These are phyloP conservation scores for Pyrenopolyporus hunteri DNA, from an alignment of 495 filamentous ascomycete genomes.

Conservation along the genomic window DNA sequence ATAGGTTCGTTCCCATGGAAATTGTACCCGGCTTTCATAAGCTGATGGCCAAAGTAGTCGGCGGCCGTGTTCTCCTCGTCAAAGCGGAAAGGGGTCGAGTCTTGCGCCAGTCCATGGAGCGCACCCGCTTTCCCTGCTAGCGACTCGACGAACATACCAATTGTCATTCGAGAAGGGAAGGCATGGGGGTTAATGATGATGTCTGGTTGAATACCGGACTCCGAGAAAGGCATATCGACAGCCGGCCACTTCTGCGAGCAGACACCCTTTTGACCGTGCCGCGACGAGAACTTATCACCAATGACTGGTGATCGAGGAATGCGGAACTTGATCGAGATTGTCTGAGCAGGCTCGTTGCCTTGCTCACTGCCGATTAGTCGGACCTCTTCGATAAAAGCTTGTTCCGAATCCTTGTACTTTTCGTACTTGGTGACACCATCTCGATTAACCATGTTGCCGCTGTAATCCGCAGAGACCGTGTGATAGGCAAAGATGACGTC, in stretches of 20 bases:
- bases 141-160: slow-evolving; percentile 98
- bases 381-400: slow-evolving; percentile 89
- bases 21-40: slow-evolving; percentile 93
- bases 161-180: slow-evolving; percentile 99
- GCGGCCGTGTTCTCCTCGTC: slow-evolving; percentile 89
- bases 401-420: slow-evolving; percentile 89
- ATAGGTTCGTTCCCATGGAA: slow-evolving; percentile 98
- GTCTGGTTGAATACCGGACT: slow-evolving; percentile 95
- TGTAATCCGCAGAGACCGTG: slow-evolving; percentile 79
- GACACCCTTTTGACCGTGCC: slow-evolving; percentile 98
- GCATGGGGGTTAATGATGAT: slow-evolving; percentile 99
- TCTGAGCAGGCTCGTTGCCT: slow-evolving; percentile 81
- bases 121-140: slow-evolving; percentile 94
- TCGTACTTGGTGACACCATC: slow-evolving; percentile 82
- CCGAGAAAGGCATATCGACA: slow-evolving; percentile 95
- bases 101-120: slow-evolving; percentile 91
- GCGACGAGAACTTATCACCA: slow-evolving; percentile 97
- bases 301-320: slow-evolving; percentile 90
- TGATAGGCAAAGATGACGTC: slow-evolving; percentile 88
- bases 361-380: slow-evolving; percentile 83
- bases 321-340: slow-evolving; percentile 88
- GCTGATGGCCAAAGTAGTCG: slow-evolving; percentile 95
- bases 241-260: slow-evolving; percentile 96
- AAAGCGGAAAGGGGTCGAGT: slow-evolving; percentile 93
- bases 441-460: slow-evolving; percentile 74